phyloP scores from a whole-genome alignment of 2,329 filamentous ascomycete species.

The Chalara sp. region DNA sequence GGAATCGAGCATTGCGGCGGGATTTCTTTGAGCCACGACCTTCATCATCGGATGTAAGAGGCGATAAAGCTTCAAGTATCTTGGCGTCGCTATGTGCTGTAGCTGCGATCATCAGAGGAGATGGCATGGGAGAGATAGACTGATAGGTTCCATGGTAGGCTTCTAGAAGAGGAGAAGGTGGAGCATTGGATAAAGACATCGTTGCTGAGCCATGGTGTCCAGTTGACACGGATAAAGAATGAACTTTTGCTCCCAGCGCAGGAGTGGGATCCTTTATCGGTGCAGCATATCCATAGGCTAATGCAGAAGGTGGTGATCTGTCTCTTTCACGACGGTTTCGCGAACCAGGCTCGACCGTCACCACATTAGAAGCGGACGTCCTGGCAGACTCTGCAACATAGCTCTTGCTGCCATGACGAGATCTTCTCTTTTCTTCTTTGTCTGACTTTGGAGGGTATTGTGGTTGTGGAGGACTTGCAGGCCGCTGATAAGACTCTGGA shows the following conservation, averaged over 20 bases:
- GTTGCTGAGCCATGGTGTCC: conserved; percentile 19
- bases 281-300: conserved; percentile 13
- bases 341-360: conserved; percentile 24
- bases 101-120: conserved; percentile 57
- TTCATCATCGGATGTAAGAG: conserved; percentile 43
- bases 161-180: conserved; percentile 80
- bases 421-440: conserved; percentile 4
- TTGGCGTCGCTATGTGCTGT: conserved; percentile 36
- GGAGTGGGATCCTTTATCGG: conserved; percentile 8
- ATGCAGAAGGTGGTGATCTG: neutral
- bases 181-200: conserved; percentile 48
- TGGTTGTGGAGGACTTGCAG: conserved; percentile 10
- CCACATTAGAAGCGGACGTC: conserved; percentile 17
- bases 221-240: conserved; percentile 23
- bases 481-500: conserved; percentile 12
- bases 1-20: conserved; percentile 64
- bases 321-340: conserved; percentile 7
- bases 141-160: conserved; percentile 93
- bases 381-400: conserved; percentile 7
- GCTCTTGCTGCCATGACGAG: conserved; percentile 8
- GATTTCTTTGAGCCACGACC: conserved; percentile 31
- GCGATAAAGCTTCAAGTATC: conserved; percentile 44
- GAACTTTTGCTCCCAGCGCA: conserved; percentile 22
- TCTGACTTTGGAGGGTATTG: neutral
- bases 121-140: conserved; percentile 89